These are phyloP conservation scores for Cicer yamashitae DNA, from an alignment of 306 rosid genomes.

Conservation along the genomic window DNA sequence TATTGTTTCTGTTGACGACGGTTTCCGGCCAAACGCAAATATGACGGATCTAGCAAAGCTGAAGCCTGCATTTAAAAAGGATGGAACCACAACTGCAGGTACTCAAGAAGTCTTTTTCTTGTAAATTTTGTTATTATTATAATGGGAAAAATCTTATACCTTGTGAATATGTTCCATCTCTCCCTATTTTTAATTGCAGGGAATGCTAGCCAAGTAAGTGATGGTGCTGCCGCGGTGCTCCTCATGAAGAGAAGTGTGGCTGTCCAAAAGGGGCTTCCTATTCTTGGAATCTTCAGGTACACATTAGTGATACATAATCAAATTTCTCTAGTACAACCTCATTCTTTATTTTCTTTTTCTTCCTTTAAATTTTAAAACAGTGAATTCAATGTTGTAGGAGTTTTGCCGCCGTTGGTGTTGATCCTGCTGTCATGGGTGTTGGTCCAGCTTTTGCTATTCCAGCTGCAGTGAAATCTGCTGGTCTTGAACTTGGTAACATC, in stretches of 20 bases:
- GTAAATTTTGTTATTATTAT: constrained; percentile 34
- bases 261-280: constrained; percentile 76
- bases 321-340: constrained; percentile 13
- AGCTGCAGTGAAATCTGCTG: too few species aligned
- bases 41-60: constrained; percentile 71
- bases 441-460: too few species aligned
- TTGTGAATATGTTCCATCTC: neutral
- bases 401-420: constrained; percentile 69
- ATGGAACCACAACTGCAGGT: constrained; percentile 94
- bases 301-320: constrained; percentile 7
- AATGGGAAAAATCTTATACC: constrained; percentile 3
- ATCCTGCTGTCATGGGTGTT: too few species aligned
- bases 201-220: constrained; percentile 91
- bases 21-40: constrained; percentile 72
- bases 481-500: too few species aligned
- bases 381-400: constrained; percentile 63
- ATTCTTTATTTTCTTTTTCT: neutral
- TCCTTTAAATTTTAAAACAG: neutral
- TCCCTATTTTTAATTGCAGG: constrained; percentile 54
- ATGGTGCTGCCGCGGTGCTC: constrained; percentile 96
- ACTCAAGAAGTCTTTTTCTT: constrained; percentile 19
- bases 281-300: constrained; percentile 85
- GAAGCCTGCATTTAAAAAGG: constrained; percentile 79
- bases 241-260: constrained; percentile 92
- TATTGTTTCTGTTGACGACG: constrained; percentile 77